Base-by-base conservation (phyloP, 805 yeast genomes). In the Kodamaea restingae region DNA sequence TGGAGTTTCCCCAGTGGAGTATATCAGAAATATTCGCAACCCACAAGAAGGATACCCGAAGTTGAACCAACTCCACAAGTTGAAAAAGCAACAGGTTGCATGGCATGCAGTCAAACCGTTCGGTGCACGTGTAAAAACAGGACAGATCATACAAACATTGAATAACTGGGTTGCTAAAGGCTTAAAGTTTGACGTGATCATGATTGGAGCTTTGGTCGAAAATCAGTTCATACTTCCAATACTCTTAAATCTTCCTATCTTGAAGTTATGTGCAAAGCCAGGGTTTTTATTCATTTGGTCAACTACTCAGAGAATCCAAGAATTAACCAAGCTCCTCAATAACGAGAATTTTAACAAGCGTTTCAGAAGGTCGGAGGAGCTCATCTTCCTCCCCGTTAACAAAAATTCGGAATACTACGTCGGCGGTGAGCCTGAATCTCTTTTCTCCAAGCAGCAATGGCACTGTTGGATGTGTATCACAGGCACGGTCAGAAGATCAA, bases 401-500 rank as follows among this genome's bases (percentile, higher is more conserved):
- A 73, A 73, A 42, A 59, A 73, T 20, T 81, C 93, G 0, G 78
- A 79, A 1, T 79, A 76, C 52, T 80, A 76, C 46, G 93, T 93
- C 1, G 70, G 71, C 2, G 74, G 75, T 28, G 71, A 72, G 20
- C 49, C 49, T 18, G 49, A 47, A 21, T 26, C 62, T 2, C 55
- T 85, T 18, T 70, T 85, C 40, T 80, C 78, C 43, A 78, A 81
- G 42, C 80, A 84, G 60, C 93, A 84, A 61, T 90, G 96, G 96
- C 97, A 91, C 62, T 90, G 97, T 53, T 84, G 96, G 85, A 88
- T 90, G 96, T 91, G 96, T 50, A 84, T 90, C 38, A 90, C 95
- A 2, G 97, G 97, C 2, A 90, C 97, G 0, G 91, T 90, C 6
- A 71, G 96, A 54, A 73, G 97, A 51, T 78, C 95, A 2, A 78